These are phyloP conservation scores for Calcarisporium arbuscula DNA, from an alignment of 2,329 filamentous ascomycete species.

Conservation along the genomic window DNA sequence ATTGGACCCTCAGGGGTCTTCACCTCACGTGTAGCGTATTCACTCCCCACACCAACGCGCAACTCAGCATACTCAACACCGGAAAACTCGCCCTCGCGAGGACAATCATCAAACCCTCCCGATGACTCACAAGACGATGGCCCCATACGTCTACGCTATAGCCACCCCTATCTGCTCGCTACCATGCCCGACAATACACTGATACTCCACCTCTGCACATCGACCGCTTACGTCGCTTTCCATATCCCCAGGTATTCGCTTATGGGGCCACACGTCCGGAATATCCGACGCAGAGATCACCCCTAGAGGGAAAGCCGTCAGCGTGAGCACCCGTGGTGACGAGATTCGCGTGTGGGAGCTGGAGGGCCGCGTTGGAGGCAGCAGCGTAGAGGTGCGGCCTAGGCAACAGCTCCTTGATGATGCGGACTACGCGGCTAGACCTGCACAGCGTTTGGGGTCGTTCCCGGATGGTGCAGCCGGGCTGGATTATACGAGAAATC, in stretches of 20 bases:
- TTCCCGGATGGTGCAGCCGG: constrained; percentile 13
- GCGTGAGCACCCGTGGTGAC: constrained; percentile 73
- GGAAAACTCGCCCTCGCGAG: constrained; percentile 4
- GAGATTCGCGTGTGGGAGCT: constrained; percentile 86
- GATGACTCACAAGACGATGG: constrained; percentile 26
- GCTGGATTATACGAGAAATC: constrained; percentile 47
- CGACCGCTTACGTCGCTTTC: constrained; percentile 58
- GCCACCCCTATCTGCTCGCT: constrained; percentile 78
- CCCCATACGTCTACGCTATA: constrained; percentile 61
- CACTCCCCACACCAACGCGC: constrained; percentile 24
- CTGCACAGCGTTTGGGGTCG: background rate
- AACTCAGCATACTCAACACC: constrained; percentile 11
- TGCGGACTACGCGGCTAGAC: constrained; percentile 10
- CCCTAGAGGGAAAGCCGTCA: constrained; percentile 78
- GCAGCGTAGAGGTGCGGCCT: constrained; percentile 48
- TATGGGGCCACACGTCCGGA: constrained; percentile 90
- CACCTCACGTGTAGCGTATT: constrained; percentile 29
- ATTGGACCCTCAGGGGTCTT: constrained; percentile 39
- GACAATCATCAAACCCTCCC: constrained; percentile 7
- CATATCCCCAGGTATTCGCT: constrained; percentile 65
- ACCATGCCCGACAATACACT: constrained; percentile 85
- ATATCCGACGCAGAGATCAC: constrained; percentile 83
- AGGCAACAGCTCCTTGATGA: constrained; percentile 19
- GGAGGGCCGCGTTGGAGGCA: constrained; percentile 58
- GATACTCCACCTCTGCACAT: constrained; percentile 72